These are phyloP conservation scores for Penicillium sp. DNA, from an alignment of 2,329 filamentous ascomycete species.

Conservation along the genomic window DNA sequence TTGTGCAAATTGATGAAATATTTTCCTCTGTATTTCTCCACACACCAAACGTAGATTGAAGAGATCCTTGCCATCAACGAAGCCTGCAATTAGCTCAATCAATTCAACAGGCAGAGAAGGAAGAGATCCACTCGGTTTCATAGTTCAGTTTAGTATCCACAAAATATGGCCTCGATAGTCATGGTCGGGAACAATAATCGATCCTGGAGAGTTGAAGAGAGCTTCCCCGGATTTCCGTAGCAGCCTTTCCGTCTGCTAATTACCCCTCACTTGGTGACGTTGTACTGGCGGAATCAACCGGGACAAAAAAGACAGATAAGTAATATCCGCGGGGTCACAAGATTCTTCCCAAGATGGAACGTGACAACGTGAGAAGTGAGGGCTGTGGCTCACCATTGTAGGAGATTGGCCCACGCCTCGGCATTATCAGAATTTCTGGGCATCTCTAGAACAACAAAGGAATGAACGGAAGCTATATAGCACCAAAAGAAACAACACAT, in stretches of 20 bases:
- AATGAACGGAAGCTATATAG: too few relatives aligned
- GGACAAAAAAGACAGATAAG: neutral
- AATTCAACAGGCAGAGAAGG: constrained; percentile 22
- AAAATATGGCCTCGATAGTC: neutral
- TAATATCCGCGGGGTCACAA: neutral
- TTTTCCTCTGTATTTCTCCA: constrained; percentile 22
- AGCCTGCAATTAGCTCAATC: constrained; percentile 18
- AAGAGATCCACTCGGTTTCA: constrained; percentile 3
- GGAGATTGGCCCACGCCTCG: too few relatives aligned
- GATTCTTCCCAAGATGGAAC: neutral
- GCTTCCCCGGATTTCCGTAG: constrained; percentile 5
- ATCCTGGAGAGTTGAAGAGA: neutral
- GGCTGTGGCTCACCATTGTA: too few relatives aligned
- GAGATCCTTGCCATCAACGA: constrained; percentile 11
- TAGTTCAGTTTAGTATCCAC: neutral
- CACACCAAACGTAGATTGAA: constrained; percentile 21
- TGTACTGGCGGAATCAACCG: neutral
- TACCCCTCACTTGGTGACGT: constrained; percentile 6
- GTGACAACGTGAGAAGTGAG: too few relatives aligned
- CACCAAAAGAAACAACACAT: too few relatives aligned
- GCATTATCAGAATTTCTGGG: too few relatives aligned
- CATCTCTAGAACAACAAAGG: too few relatives aligned
- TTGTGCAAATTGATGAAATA: constrained; percentile 25
- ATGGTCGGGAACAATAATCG: neutral
- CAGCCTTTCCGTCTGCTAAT: neutral